Conservation (phyloP, 2,329 filamentous ascomycete species). For the Helotiales sp. region DNA sequence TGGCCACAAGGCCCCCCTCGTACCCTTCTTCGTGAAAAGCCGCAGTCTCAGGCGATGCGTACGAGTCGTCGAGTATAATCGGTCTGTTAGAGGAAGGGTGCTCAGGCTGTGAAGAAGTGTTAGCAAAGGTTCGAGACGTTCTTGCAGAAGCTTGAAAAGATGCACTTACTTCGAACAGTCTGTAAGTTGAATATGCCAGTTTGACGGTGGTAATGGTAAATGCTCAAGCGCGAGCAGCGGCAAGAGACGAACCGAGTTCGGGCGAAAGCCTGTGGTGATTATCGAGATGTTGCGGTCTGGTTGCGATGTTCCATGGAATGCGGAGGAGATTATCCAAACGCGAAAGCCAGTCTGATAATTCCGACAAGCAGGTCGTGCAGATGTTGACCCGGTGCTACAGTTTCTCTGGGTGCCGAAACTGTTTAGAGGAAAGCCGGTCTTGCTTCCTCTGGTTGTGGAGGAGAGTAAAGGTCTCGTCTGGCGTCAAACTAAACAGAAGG, state of each 20-base stretch:
- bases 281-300: neutral
- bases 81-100: slow-evolving; percentile 38
- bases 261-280: slow-evolving; percentile 7
- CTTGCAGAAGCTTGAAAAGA: neutral
- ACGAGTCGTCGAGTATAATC: slow-evolving; percentile 44
- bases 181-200: slow-evolving; percentile 44
- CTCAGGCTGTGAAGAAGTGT: slow-evolving; percentile 35
- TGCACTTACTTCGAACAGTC: slow-evolving; percentile 42
- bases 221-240: neutral
- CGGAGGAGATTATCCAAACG: neutral
- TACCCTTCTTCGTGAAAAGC: slow-evolving; percentile 45
- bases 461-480: slow-evolving; percentile 18
- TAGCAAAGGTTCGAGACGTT: neutral
- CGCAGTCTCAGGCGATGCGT: slow-evolving; percentile 44
- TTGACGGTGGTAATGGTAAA: slow-evolving; percentile 40
- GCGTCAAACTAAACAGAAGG: slow-evolving; percentile 14
- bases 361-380: neutral
- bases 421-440: neutral
- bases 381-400: neutral
- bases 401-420: neutral
- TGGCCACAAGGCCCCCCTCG: slow-evolving; percentile 44
- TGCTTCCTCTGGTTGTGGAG: neutral
- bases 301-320: slow-evolving; percentile 25
- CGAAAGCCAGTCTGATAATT: neutral
- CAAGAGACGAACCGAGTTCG: neutral